Conservation (phyloP, 768 basidiomycete genomes). For the Russula virescens region DNA sequence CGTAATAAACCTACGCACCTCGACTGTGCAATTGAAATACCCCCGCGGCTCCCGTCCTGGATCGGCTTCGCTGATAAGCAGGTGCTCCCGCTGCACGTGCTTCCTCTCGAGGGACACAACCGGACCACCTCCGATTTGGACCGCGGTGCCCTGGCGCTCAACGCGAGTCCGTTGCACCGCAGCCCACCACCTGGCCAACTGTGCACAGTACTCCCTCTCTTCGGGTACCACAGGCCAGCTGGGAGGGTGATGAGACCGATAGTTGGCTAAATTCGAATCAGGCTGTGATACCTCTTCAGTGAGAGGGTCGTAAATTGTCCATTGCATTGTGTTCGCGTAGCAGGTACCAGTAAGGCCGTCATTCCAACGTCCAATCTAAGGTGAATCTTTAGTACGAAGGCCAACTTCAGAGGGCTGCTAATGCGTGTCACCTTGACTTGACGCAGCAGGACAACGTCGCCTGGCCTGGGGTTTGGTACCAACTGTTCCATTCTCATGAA, state of each 20-base stretch:
- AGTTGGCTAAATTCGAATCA: background rate
- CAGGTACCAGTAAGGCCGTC: conserved; percentile 17
- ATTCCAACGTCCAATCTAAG: conserved; percentile 6
- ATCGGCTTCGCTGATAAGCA: conserved; percentile 45
- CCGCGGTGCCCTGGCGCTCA: conserved; percentile 9
- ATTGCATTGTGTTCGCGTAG: conserved; percentile 12
- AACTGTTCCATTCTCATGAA: conserved; percentile 47
- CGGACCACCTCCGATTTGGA: conserved; percentile 21
- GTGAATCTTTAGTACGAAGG: background rate
- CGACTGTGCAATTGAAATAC: conserved; percentile 57
- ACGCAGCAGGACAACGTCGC: conserved; percentile 48
- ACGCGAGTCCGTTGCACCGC: conserved; percentile 20
- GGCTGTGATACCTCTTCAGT: conserved; percentile 7
- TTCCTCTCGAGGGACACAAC: background rate
- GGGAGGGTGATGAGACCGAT: conserved; percentile 1
- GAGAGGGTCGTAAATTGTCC: conserved; percentile 13
- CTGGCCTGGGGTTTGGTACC: conserved; percentile 45
- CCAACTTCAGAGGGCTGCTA: background rate
- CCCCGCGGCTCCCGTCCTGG: conserved; percentile 41
- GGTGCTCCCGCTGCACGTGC: conserved; percentile 34
- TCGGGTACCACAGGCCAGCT: background rate
- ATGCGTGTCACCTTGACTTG: conserved; percentile 41
- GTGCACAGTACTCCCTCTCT: conserved; percentile 17
- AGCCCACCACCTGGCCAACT: conserved; percentile 20
- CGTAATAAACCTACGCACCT: conserved; percentile 6